Conservation (phyloP, 495 filamentous ascomycete species). For the Pyrenula massariospora region DNA sequence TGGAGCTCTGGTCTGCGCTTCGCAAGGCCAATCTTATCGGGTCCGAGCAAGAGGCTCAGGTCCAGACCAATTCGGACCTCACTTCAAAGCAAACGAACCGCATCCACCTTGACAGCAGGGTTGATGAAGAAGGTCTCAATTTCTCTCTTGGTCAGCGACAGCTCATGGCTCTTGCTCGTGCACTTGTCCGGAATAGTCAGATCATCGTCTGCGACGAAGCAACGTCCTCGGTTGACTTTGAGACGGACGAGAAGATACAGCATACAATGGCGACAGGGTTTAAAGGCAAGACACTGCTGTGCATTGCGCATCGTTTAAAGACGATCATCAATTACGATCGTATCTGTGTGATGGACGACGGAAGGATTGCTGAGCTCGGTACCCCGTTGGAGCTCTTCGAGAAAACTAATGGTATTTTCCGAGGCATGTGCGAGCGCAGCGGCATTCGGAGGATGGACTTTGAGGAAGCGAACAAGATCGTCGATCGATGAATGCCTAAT, state of each 20-base stretch:
- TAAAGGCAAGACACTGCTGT: slow-evolving; percentile 77
- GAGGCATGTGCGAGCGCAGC: slow-evolving; percentile 84
- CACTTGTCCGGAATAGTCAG: slow-evolving; percentile 70
- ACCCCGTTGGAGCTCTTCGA: slow-evolving; percentile 62
- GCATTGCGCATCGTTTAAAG: slow-evolving; percentile 86
- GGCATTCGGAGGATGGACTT: slow-evolving; percentile 76
- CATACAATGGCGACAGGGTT: slow-evolving; percentile 79
- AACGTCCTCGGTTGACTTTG: slow-evolving; percentile 85
- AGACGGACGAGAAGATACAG: slow-evolving; percentile 94
- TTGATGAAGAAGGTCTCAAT: slow-evolving; percentile 93
- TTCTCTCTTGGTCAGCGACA: slow-evolving; percentile 95
- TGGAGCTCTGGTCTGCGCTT: slow-evolving; percentile 79
- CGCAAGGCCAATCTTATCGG: slow-evolving; percentile 68
- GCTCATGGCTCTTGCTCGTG: slow-evolving; percentile 86
- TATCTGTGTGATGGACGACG: slow-evolving; percentile 91
- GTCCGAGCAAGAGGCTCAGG: slow-evolving; percentile 18
- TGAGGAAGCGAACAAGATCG: not conserved
- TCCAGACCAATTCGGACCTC: slow-evolving; percentile 10
- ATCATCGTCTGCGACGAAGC: slow-evolving; percentile 98
- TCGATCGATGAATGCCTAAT: not conserved
- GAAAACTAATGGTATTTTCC: slow-evolving; percentile 64
- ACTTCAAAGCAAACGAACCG: slow-evolving; percentile 21
- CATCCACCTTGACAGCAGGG: slow-evolving; percentile 70
- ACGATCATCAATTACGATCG: slow-evolving; percentile 93
- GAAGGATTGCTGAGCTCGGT: slow-evolving; percentile 74